phyloP scores from a whole-genome alignment of 805 yeast genomes.

The Schizosaccharomyces japonicus region DNA sequence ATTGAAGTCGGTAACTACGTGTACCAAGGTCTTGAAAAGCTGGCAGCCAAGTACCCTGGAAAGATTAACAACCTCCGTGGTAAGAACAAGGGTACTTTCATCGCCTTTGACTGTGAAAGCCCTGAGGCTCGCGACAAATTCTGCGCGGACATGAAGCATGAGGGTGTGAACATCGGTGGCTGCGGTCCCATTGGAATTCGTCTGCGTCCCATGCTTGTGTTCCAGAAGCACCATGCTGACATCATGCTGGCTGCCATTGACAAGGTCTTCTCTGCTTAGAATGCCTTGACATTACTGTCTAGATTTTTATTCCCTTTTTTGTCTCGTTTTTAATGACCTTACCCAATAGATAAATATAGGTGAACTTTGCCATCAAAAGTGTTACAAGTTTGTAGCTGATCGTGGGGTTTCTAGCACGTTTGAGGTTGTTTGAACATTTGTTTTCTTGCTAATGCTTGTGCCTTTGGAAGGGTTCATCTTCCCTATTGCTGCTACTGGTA shows the following conservation, averaged over 20 bases:
- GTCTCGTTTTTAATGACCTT: too few relatives aligned
- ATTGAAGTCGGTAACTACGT: conserved; percentile 44
- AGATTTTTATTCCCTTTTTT: too few relatives aligned
- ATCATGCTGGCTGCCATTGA: not conserved
- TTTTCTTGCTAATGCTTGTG: too few relatives aligned
- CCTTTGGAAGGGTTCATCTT: too few relatives aligned
- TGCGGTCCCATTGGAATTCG: conserved; percentile 30
- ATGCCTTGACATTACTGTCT: too few relatives aligned
- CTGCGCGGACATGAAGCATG: conserved; percentile 31
- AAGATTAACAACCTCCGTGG: conserved; percentile 38
- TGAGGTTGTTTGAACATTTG: too few relatives aligned
- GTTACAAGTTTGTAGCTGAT: too few relatives aligned
- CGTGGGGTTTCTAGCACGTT: too few relatives aligned
- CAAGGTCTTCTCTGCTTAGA: too few relatives aligned
- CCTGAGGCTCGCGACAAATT: conserved; percentile 36
- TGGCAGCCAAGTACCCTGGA: conserved; percentile 33
- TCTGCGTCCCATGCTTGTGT: conserved; percentile 4
- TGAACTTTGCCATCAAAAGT: too few relatives aligned
- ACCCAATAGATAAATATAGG: too few relatives aligned
- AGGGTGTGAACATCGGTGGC: conserved; percentile 64
- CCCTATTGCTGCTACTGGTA: too few relatives aligned
- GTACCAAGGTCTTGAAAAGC: conserved; percentile 27
- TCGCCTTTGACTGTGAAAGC: conserved; percentile 51
- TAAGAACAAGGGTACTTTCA: conserved; percentile 48
- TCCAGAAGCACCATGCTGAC: conserved; percentile 3